Evolutionary conservation across 192 early-diverging fungal species (phyloP).

Genomic region (Phycomyces nitens): DNA sequence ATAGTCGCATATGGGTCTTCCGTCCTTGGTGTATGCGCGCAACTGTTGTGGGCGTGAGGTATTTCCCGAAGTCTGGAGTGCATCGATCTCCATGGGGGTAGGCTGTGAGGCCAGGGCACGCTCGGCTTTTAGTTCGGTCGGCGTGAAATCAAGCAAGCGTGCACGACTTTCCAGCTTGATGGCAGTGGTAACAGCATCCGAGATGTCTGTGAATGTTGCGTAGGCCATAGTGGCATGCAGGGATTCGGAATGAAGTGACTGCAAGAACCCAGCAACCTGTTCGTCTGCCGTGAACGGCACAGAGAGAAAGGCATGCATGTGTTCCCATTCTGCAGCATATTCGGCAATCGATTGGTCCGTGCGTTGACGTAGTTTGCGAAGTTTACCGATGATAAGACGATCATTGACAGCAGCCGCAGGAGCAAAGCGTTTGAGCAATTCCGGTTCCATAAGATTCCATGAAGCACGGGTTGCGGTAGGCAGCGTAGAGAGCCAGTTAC

Average conservation of each 20-base stretch:
- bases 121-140: not conserved
- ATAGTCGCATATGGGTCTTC: too few relatives aligned
- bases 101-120: too few relatives aligned
- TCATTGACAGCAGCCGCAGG: not conserved
- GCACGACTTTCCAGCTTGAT: not conserved
- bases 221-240: not conserved
- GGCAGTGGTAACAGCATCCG: not conserved
- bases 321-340: constrained; percentile 3
- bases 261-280: not conserved
- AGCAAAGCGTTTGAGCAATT: not conserved
- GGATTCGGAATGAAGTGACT: not conserved
- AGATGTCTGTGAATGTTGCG: not conserved
- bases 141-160: not conserved
- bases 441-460: not conserved
- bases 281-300: not conserved
- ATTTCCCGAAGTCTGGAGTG: too few relatives aligned
- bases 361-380: not conserved
- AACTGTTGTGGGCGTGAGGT: too few relatives aligned
- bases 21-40: too few relatives aligned
- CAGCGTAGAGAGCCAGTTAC: not conserved
- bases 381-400: not conserved
- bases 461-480: not conserved
- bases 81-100: too few relatives aligned
- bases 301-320: not conserved
- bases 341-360: not conserved